Percentiles rank a stretch among this genome's conserved stretches.
Conservation (phyloP, 192 early-diverging fungal species). For the Paraglomus brasilianum region DNA sequence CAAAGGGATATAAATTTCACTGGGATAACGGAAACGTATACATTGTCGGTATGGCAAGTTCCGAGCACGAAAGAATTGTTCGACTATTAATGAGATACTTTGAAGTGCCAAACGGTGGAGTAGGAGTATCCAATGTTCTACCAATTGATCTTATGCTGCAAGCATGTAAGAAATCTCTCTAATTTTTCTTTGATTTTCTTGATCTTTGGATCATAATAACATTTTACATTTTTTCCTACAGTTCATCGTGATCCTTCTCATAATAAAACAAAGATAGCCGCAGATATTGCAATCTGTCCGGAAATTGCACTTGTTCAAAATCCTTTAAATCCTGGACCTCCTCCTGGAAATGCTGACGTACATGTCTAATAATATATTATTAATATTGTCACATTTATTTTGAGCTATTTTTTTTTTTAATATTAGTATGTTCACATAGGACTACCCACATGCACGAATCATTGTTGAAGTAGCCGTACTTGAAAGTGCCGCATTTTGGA, state of each 20-base stretch:
- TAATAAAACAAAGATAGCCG: neutral
- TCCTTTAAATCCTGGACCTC: neutral
- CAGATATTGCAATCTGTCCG: neutral
- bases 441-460: neutral
- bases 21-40: neutral
- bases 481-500: neutral
- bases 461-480: neutral
- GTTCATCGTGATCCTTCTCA: neutral
- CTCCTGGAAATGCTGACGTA: neutral
- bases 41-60: neutral
- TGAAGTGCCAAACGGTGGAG: neutral
- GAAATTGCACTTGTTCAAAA: neutral
- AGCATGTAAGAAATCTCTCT: neutral
- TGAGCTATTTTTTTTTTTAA: too few species aligned
- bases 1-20: neutral
- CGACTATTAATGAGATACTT: neutral
- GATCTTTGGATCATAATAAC: constrained; percentile 1
- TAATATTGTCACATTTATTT: too few species aligned
- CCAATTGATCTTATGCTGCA: neutral
- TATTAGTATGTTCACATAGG: neutral
- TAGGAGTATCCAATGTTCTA: neutral
- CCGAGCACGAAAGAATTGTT: neutral
- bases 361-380: neutral
- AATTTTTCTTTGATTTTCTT: neutral
- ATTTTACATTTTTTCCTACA: too few species aligned